Base-by-base conservation (phyloP, 352 stramenopile genomes). In the Globisporangium polare region DNA sequence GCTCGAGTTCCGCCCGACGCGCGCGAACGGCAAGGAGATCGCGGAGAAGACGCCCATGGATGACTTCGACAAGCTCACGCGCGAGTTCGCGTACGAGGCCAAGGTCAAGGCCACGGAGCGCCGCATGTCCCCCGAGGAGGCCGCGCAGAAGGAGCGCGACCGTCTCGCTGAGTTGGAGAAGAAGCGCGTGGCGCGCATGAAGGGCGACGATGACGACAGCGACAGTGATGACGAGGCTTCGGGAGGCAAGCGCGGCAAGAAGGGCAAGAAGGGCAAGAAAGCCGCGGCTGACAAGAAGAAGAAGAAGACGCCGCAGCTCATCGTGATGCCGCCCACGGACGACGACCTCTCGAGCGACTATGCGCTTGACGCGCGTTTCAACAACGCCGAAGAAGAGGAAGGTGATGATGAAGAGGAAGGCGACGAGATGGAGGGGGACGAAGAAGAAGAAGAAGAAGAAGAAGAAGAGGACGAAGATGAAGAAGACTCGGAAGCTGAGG, bases 51-150 rank as follows among this genome's bases (percentile, higher is more conserved):
- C 88, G 1, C 72, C 73, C 8, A 80, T 91, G 69, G 90, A 97
- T 47, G 84, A 93, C 31, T 97, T 97, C 55, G 87, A 95, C 53
- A 86, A 86, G 47, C 71, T 92, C 9, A 89, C 89, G 53, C 71
- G 74, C 8, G 81, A 92, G 64, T 76, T 95, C 27, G 82, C 85
- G 72, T 97, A 97, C 63, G 92, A 98, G 55, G 80, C 81, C n/a
- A 97, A 97, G 71, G 88, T 89, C 0, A 90, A 96, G 53, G 95
- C 96, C 5, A 97, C 88, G 18, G 95, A 99, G 72, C 85, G 96
- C 22, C 96, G 90, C 0, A 95, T 98, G 83, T 98, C 93, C 31
- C 83, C 89, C 0, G 96, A 99, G 71, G 96, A 99, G 66, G 83
- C 91, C 29, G 96, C 94, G 56, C 89, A 95, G 65, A 92, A 95